Evolutionary conservation across 2,329 filamentous ascomycete species (phyloP), one percentile per base, ranked within the genome.

Genomic region (Didymosphaeria variabile): DNA sequence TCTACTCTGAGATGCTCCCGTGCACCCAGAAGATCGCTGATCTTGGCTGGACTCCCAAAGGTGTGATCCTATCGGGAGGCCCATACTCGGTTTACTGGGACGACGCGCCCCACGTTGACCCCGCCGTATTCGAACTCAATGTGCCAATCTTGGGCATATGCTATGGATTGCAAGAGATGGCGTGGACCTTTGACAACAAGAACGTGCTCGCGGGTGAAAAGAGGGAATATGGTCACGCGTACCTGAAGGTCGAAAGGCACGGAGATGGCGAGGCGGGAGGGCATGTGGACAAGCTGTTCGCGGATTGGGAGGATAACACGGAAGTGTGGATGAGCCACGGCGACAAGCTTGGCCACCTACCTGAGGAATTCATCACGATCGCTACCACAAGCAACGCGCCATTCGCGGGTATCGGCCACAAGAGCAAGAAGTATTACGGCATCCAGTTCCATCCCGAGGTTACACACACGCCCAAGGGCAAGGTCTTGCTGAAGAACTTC

Each of bases 381-480:
- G 93, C 91, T 54, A 90, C 84, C 5, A 94, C 93, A 2, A 75
- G 83, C 54, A 96, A 95, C 80, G 88, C 91, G 0, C 87, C 89
- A 26, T 97, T 87, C 69, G 94, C 94, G 12, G 92, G 88, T 60
- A 96, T 94, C 69, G 91, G 90, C 19, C 90, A 93, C 75, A 74
- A 87, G 75, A 79, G 80, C 9, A 88, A 90, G 81, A 88, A 89
- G 29, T 89, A 92, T 68, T 97, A 89, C 72, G 92, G 91, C 57
- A 87, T 97, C 50, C 94, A 97, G 75, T 94, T 97, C 78, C 94
- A 97, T 78, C 93, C 94, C 0, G 94, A 97, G 77, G 86, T 97
- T 57, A 89, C 86, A 15, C 88, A 92, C 73, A 93, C 91, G 0
- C 84, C 87, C 9, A 83, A 86, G 58, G 93, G 94, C 36, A 90